A percentile compares a stretch with the other conserved stretches of the same genome.
Evolutionary conservation across 495 filamentous ascomycete species (phyloP).

Genomic region (Monascus purpureus): DNA sequence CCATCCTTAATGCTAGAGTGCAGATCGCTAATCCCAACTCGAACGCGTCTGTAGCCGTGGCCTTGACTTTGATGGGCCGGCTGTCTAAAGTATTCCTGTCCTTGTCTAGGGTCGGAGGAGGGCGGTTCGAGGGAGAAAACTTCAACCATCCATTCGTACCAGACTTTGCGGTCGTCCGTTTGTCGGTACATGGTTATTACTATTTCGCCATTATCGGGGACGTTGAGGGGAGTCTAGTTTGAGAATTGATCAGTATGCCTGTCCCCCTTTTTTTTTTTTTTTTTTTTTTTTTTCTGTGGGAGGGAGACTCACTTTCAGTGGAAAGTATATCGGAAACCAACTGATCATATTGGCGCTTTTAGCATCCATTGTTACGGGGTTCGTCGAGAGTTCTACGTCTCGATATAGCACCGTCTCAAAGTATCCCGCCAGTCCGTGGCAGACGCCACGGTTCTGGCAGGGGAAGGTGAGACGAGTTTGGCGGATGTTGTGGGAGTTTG

Average conservation of each 20-base stretch:
- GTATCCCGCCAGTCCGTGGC: conserved; percentile 86
- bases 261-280: no score
- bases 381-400: conserved; percentile 76
- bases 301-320: conserved; percentile 78
- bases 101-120: conserved; percentile 2
- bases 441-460: conserved; percentile 57
- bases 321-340: conserved; percentile 99
- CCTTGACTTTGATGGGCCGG: neutral
- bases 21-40: conserved; percentile 68
- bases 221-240: conserved; percentile 65
- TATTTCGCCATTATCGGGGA: conserved; percentile 71
- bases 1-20: conserved; percentile 83
- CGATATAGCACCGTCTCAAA: conserved; percentile 88
- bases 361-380: conserved; percentile 78
- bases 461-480: conserved; percentile 62
- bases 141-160: conserved; percentile 98
- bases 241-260: no score
- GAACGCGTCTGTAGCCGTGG: conserved; percentile 44
- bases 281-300: no score
- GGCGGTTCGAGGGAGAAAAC: conserved; percentile 43
- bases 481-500: conserved; percentile 81
- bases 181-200: conserved; percentile 88
- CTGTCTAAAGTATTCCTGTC: neutral
- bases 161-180: conserved; percentile 89
- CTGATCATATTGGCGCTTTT: conserved; percentile 96